These are phyloP conservation scores for Geosmithia putterillii DNA, from an alignment of 2,329 filamentous ascomycete genomes.

Conservation along the genomic window DNA sequence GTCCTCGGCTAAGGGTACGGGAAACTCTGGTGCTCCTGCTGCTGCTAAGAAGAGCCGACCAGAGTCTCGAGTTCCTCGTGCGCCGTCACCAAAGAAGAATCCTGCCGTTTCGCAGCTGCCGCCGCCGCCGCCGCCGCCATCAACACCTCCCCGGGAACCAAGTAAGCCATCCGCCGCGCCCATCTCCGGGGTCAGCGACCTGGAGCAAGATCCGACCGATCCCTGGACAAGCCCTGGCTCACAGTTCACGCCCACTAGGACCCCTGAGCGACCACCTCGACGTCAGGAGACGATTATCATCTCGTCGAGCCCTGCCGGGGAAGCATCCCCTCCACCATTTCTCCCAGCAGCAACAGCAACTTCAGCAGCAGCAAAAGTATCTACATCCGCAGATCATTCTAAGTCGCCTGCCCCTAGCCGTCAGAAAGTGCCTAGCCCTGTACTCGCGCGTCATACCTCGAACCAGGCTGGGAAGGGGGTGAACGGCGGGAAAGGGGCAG, in stretches of 20 bases:
- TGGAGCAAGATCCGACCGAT: slow-evolving; percentile 8
- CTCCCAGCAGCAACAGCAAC: slow-evolving; percentile 6
- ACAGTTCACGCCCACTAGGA: slow-evolving; percentile 27
- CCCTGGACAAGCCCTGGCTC: slow-evolving; percentile 28
- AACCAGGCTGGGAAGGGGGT: slow-evolving; percentile 8
- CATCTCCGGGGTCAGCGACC: slow-evolving; percentile 7
- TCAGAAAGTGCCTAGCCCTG: slow-evolving; percentile 9
- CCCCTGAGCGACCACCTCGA: slow-evolving; percentile 7
- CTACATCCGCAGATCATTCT: slow-evolving; percentile 3
- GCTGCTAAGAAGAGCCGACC: background rate
- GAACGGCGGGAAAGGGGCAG: slow-evolving; percentile 2
- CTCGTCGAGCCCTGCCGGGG: slow-evolving; percentile 26
- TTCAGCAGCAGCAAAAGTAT: background rate
- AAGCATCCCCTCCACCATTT: slow-evolving; percentile 15
- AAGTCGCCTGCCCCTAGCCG: slow-evolving; percentile 4
- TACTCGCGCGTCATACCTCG: slow-evolving; percentile 12
- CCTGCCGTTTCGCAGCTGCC: background rate
- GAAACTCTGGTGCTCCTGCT: background rate
- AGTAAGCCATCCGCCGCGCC: slow-evolving; percentile 22
- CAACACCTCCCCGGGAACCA: slow-evolving; percentile 12
- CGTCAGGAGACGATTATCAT: slow-evolving; percentile 27
- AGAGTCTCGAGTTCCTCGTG: background rate
- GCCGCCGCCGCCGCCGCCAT: slow-evolving; percentile 9
- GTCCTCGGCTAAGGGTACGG: slow-evolving; percentile 3
- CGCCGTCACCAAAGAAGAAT: slow-evolving; percentile 1